Evolutionary conservation across 768 basidiomycete species (phyloP).

Genomic region (Suillus placidus): DNA sequence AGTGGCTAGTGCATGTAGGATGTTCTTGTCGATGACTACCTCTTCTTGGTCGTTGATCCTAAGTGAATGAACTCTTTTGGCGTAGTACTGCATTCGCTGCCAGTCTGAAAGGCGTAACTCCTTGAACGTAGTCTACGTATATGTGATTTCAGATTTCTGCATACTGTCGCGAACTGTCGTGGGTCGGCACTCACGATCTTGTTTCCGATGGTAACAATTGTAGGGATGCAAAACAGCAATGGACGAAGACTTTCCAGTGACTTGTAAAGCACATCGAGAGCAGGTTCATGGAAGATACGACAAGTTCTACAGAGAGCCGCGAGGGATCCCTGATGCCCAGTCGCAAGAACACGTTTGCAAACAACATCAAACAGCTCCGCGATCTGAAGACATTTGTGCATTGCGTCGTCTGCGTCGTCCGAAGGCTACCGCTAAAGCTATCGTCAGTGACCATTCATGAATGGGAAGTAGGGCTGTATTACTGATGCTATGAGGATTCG

Average conservation of each 20-base stretch:
- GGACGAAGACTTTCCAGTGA: slow-evolving; percentile 3
- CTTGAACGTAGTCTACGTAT: background rate
- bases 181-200: background rate
- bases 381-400: slow-evolving; percentile 7
- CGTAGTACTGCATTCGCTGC: slow-evolving; percentile 5
- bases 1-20: background rate
- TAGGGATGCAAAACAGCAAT: background rate
- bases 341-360: background rate
- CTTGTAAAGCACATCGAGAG: slow-evolving; percentile 4
- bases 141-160: background rate
- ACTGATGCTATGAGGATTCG: background rate
- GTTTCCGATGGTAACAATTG: background rate
- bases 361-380: slow-evolving; percentile 1
- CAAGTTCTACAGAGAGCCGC: slow-evolving; percentile 8
- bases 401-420: background rate
- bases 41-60: slow-evolving; percentile 5
- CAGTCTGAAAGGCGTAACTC: slow-evolving; percentile 3
- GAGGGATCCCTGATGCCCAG: background rate
- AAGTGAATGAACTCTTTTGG: slow-evolving; percentile 4
- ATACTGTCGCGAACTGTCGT: background rate
- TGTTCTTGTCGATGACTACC: background rate
- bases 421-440: background rate
- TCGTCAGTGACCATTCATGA: background rate
- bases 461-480: background rate
- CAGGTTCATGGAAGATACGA: slow-evolving; percentile 3